A percentile compares a stretch with the other conserved stretches of the same genome.
Conservation (phyloP, 352 stramenopile genomes). For the Globisporangium mamillatum region DNA sequence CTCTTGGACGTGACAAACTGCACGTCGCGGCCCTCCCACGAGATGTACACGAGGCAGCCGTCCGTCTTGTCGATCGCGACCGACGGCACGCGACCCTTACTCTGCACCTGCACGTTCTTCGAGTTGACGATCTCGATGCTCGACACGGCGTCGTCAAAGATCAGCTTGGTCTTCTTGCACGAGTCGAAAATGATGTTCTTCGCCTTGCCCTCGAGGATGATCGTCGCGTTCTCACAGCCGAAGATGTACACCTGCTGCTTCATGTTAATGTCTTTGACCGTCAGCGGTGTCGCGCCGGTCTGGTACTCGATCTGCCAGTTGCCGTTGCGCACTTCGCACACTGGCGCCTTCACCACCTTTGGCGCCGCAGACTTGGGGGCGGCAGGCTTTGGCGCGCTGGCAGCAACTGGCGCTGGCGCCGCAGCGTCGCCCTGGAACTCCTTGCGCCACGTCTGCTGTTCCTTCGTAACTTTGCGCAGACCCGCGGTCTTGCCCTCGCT, state of each 20-base stretch:
- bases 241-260: constrained; percentile 97
- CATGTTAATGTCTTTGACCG: constrained; percentile 88
- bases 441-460: constrained; percentile 96
- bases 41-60: constrained; percentile 95
- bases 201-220: constrained; percentile 97
- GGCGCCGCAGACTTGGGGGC: constrained; percentile 27
- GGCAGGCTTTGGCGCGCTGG: constrained; percentile 18
- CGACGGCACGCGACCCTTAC: constrained; percentile 90
- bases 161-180: constrained; percentile 94
- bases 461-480: constrained; percentile 95
- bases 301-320: constrained; percentile 99
- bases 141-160: constrained; percentile 96
- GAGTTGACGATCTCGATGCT: constrained; percentile 98
- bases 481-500: constrained; percentile 90
- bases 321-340: constrained; percentile 89
- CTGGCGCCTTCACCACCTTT: constrained; percentile 44
- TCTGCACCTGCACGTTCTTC: constrained; percentile 96
- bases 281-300: constrained; percentile 79
- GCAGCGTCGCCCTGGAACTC: constrained; percentile 86
- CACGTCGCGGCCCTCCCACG: constrained; percentile 85
- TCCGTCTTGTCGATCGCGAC: constrained; percentile 99
- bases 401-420: constrained; percentile 16
- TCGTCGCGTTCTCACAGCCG: constrained; percentile 91
- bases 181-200: constrained; percentile 96
- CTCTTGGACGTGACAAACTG: constrained; percentile 96